Evolutionary conservation across 345 rosid genomes (phyloP).

Genomic region (Dimocarpus longan): DNA sequence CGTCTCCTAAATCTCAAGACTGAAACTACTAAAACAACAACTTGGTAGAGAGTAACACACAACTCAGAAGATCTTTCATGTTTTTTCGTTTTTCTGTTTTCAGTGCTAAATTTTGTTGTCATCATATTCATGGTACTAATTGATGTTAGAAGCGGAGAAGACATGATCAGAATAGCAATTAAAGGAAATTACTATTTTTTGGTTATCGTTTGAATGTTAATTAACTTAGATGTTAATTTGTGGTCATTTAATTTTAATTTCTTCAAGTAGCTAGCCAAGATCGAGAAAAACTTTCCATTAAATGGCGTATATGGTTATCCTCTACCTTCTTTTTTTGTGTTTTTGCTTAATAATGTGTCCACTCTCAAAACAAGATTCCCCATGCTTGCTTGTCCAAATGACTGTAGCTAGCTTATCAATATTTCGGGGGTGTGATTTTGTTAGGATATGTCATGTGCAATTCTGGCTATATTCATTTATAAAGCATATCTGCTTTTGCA

Average conservation of each 20-base stretch:
- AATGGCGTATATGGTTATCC: neutral
- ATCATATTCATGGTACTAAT: constrained; percentile 15
- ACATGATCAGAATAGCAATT: constrained; percentile 19
- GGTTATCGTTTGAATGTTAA: neutral
- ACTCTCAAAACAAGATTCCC: constrained; percentile 12
- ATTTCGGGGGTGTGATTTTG: constrained; percentile 12
- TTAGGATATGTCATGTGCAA: constrained; percentile 33
- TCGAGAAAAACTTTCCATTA: neutral
- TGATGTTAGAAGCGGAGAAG: constrained; percentile 17
- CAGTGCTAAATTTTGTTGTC: neutral
- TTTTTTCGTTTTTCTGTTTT: constrained; percentile 3
- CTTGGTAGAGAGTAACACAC: neutral
- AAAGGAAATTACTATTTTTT: constrained; percentile 13
- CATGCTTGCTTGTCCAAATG: constrained; percentile 12
- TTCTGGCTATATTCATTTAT: constrained; percentile 28
- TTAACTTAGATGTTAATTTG: constrained; percentile 13
- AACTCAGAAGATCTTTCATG: neutral
- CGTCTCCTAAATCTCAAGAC: constrained; percentile 18
- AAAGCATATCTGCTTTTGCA: constrained; percentile 25
- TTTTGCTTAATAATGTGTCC: constrained; percentile 1
- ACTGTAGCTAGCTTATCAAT: constrained; percentile 7
- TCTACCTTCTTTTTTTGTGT: neutral
- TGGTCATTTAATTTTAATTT: constrained; percentile 9
- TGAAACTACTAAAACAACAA: neutral
- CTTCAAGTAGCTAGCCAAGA: neutral